Evolutionary conservation across 352 stramenopile species (phyloP), one percentile per base, ranked within the genome.

Genomic region (Phytophthora hibernalis): DNA sequence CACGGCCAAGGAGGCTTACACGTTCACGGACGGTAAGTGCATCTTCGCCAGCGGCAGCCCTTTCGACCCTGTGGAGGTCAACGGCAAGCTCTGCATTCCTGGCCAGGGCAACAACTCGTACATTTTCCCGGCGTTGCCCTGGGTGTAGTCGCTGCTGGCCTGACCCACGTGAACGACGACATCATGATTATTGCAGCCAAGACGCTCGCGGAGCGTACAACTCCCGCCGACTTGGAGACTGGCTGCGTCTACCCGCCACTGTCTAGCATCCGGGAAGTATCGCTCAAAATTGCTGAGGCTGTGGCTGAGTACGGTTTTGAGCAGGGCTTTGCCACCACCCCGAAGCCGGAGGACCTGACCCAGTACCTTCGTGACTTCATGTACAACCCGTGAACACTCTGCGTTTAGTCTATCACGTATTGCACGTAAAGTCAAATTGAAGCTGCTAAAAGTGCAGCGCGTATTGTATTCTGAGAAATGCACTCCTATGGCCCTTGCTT

Each of bases 61-160:
- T 16, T 99, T 99, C 81, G 93, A 98, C 76, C 91, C 95, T 6
- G 93, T 99, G 7, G 70, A 89, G 66, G 82, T 97, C 55, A 89
- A 97, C 62, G 95, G 90, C 53, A 82, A 92, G 66, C 89, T 72
- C 16, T 93, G 80, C 55, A 78, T 94, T 47, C 93, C 92, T 26
- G 87, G 88, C 40, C 93, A 98, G 72, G 87, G 90, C 72, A 98
- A 98, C 85, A 98, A 98, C 80, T 93, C 96, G 74, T 99, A 98
- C 79, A 93, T 99, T 65, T 99, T 99, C 83, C 97, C 20, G 97
- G 96, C 49, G 83, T 99, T 56, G 97, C 95, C 21, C 84, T 99
- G 5, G 97, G 93, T 37, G 95, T 95, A 20, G 91, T 98, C n/a
- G 79, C 96, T 5, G 92, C 80, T 31, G 89, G 83, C 4, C 50